Evolutionary conservation across 768 basidiomycete genomes (phyloP), one percentile per base, ranked within the genome.

Genomic region (Gloeostereum incarnatum): DNA sequence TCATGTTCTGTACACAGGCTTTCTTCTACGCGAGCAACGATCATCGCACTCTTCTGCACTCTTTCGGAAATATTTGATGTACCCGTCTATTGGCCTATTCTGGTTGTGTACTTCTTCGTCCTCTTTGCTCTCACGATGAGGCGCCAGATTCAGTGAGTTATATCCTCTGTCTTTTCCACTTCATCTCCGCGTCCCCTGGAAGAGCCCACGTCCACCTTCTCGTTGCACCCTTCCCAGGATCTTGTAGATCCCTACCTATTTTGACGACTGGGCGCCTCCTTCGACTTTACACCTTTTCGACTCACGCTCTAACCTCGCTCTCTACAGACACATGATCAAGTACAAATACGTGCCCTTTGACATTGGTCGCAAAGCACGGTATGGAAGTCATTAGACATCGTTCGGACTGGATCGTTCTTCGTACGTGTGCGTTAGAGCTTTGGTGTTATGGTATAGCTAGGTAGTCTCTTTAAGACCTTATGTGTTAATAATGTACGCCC

Each of bases 61-160:
- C 63, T 82, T 40, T 93, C 88, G 18, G 71, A 83, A 32, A 63
- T 82, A 24, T 94, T 96, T 49, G 93, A 98, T 56, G 85, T 99
- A 16, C 94, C 96, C 5, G 96, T 98, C 17, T 98, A 96, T 65
- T 98, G 96, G 93, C 96, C 96, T 6, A 98, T 99, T 59, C 77
- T 99, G 39, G 80, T 98, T 49, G 68, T 97, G 41, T 99, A 99
- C 66, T 99, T 98, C 71, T 86, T 86, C 59, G 83, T 92, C 30
- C 73, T 98, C 39, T 97, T 97, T 55, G 75, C 87, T 16, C 66
- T 98, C 49, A 98, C 94, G 3, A 94, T 99, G 90, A 75, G 92
- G 45, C 68, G 91, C 45, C 92, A 97, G 61, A 92, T 97, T 47
- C 88, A 90, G 91, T 94, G 57, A 51, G 91, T 73, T 2, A n/a